phyloP scores from a whole-genome alignment of 2,329 filamentous ascomycete species.

The Ploettnerulaceae sp. region DNA sequence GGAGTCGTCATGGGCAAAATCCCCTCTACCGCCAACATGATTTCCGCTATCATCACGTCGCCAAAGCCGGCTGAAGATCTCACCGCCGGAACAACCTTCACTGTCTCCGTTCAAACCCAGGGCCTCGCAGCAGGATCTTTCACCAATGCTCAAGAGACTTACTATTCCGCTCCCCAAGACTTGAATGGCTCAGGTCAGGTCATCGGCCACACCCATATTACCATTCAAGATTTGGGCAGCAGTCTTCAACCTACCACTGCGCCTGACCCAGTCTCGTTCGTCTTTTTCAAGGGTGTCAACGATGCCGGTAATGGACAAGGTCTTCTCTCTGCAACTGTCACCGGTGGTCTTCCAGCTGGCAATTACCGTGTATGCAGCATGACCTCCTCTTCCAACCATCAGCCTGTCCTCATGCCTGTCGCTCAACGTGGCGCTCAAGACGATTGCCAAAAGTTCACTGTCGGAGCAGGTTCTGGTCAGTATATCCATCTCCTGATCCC shows the following conservation, averaged over 20 bases:
- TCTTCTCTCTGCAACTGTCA: slow-evolving; percentile 36
- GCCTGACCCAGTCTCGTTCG: slow-evolving; percentile 34
- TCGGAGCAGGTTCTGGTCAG: slow-evolving; percentile 15
- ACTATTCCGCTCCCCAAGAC: slow-evolving; percentile 38
- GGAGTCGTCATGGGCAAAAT: slow-evolving; percentile 34
- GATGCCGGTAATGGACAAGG: slow-evolving; percentile 38
- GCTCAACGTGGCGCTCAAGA: slow-evolving; percentile 43
- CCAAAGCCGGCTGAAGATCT: slow-evolving; percentile 30
- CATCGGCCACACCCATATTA: slow-evolving; percentile 38
- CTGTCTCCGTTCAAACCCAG: slow-evolving; percentile 34
- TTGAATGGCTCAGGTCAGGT: slow-evolving; percentile 33
- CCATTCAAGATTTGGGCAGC: slow-evolving; percentile 36
- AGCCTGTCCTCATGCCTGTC: slow-evolving; percentile 41
- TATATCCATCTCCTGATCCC: too few species aligned
- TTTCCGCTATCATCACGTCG: slow-evolving; percentile 30
- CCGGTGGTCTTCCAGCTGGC: slow-evolving; percentile 39
- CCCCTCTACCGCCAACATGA: slow-evolving; percentile 31
- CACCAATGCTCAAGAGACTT: slow-evolving; percentile 37
- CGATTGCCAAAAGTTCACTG: slow-evolving; percentile 43
- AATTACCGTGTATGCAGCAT: slow-evolving; percentile 43
- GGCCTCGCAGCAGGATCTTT: slow-evolving; percentile 37
- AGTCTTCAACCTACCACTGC: slow-evolving; percentile 32
- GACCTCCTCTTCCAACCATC: slow-evolving; percentile 40
- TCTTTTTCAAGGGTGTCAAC: slow-evolving; percentile 42
- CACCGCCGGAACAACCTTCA: slow-evolving; percentile 29